Evolutionary conservation across 768 basidiomycete genomes (phyloP).

Genomic region (Pisolithus sp.): DNA sequence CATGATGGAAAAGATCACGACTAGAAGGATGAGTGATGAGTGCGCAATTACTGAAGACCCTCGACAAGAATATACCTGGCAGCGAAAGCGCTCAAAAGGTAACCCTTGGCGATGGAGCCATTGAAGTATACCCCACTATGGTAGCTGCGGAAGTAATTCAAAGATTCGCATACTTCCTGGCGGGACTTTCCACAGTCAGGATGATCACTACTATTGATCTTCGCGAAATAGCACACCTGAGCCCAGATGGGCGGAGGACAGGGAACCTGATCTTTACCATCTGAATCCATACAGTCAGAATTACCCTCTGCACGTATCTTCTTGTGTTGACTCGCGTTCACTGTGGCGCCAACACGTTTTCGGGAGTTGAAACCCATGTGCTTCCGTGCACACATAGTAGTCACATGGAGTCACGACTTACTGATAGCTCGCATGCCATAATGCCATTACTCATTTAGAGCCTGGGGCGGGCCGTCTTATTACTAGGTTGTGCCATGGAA

Average conservation of each 20-base stretch:
- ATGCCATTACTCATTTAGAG: too few species aligned
- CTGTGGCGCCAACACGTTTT: too few species aligned
- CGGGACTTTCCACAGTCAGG: constrained; percentile 47
- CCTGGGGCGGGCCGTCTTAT: too few species aligned
- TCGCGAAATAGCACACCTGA: constrained; percentile 24
- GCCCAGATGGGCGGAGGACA: constrained; percentile 39
- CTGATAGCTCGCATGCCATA: too few species aligned
- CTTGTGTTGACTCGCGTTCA: too few species aligned
- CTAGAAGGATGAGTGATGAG: constrained; percentile 34
- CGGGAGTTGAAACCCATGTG: too few species aligned
- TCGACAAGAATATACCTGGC: constrained; percentile 38
- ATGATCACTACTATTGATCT: background rate
- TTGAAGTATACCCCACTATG: constrained; percentile 74
- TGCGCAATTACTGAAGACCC: too few species aligned
- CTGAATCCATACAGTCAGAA: too few species aligned
- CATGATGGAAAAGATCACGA: constrained; percentile 60
- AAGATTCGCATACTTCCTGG: constrained; percentile 79
- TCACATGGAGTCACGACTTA: too few species aligned
- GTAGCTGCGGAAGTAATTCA: constrained; percentile 61
- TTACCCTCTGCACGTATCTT: too few species aligned
- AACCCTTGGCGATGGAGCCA: constrained; percentile 60
- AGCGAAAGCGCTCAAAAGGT: constrained; percentile 66
- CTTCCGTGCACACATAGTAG: too few species aligned
- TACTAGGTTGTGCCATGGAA: too few species aligned
- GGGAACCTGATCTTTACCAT: constrained; percentile 19